phyloP scores from a whole-genome alignment of 495 filamentous ascomycete genomes.

The Aspergillus olivimuriae region DNA sequence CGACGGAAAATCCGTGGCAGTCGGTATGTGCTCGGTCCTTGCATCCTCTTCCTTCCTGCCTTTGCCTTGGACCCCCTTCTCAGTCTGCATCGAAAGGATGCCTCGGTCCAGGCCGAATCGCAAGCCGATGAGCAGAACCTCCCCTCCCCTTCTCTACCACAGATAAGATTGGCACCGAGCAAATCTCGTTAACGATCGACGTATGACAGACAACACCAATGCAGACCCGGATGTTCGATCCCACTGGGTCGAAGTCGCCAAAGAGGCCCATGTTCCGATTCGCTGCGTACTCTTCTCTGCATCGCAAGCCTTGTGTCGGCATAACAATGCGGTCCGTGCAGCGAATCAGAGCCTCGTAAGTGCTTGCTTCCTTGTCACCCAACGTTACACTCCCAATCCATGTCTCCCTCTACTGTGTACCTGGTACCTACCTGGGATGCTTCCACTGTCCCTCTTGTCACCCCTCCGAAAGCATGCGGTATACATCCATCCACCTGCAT shows the following conservation, averaged over 20 bases:
- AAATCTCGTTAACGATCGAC: background rate
- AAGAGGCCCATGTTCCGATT: slow-evolving; percentile 63
- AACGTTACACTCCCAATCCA: background rate
- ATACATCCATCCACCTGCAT: background rate
- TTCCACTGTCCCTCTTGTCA: background rate
- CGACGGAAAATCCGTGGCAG: slow-evolving; percentile 59
- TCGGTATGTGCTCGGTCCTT: slow-evolving; percentile 53
- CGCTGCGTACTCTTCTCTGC: slow-evolving; percentile 84
- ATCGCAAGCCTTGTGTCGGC: slow-evolving; percentile 64
- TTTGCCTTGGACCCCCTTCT: too few relatives aligned
- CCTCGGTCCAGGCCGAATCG: background rate
- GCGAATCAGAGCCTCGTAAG: slow-evolving; percentile 47
- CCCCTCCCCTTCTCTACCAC: too few relatives aligned
- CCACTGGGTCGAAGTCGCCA: slow-evolving; percentile 69
- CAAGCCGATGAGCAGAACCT: background rate
- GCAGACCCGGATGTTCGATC: slow-evolving; percentile 66
- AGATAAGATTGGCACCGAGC: background rate
- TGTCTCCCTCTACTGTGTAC: background rate
- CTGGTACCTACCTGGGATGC: background rate
- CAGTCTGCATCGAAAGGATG: background rate
- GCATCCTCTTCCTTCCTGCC: slow-evolving; percentile 3
- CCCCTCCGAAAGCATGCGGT: background rate
- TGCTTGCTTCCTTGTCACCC: background rate
- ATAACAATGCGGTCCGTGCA: slow-evolving; percentile 83
- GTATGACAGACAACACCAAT: slow-evolving; percentile 79